These are phyloP conservation scores for Bryoglossum gracile DNA, from an alignment of 495 filamentous ascomycete species.

Conservation along the genomic window DNA sequence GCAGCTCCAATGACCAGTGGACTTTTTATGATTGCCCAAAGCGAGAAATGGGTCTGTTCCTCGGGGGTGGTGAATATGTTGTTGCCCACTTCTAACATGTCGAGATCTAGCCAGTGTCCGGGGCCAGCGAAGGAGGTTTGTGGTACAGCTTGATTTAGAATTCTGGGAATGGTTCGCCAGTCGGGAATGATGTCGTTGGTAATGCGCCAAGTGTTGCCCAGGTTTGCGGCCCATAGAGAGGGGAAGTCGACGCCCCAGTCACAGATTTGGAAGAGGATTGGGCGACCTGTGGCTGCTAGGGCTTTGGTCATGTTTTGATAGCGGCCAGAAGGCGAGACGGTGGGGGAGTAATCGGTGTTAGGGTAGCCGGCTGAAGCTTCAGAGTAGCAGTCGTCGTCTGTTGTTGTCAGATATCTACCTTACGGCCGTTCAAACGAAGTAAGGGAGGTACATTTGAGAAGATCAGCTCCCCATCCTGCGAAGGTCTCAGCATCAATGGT, in stretches of 20 bases:
- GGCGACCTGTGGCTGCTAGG: constrained; percentile 24
- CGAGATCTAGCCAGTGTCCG: constrained; percentile 37
- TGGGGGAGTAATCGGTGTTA: constrained; percentile 32
- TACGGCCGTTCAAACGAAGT: constrained; percentile 12
- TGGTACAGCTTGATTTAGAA: constrained; percentile 19
- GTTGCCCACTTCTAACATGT: constrained; percentile 66
- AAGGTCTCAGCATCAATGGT: constrained; percentile 31
- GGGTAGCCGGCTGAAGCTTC: constrained; percentile 34
- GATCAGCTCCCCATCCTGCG: constrained; percentile 31
- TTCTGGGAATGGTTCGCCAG: constrained; percentile 15
- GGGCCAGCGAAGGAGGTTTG: constrained; percentile 24
- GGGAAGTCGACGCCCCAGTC: constrained; percentile 35
- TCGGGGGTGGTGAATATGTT: constrained; percentile 42
- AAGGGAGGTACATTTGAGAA: constrained; percentile 28
- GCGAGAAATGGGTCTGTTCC: constrained; percentile 34
- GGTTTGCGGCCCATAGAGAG: constrained; percentile 42
- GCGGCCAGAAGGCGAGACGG: constrained; percentile 12
- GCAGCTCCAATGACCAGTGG: constrained; percentile 34
- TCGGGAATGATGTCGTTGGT: constrained; percentile 39
- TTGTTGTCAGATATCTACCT: constrained; percentile 11
- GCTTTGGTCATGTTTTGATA: constrained; percentile 29
- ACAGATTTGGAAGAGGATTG: constrained; percentile 33
- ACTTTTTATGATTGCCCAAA: constrained; percentile 28
- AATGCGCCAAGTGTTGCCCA: constrained; percentile 49
- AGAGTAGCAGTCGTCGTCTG: constrained; percentile 25